Conservation (phyloP, 768 basidiomycete species). For the Trametes maxima region DNA sequence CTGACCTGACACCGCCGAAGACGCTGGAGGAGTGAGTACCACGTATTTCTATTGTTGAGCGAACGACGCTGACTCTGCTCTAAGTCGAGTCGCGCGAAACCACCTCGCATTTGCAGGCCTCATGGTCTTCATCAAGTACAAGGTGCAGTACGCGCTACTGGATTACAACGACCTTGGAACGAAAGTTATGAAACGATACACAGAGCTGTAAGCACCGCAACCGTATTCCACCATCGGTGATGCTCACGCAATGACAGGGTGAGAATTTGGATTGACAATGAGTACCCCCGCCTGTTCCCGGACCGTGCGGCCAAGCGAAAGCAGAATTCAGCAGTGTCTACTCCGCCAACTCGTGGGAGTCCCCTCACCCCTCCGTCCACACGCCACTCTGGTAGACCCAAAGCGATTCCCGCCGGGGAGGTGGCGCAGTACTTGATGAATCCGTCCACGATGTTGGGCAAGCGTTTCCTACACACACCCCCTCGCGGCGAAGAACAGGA, state of each 20-base stretch:
- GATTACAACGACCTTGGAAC: neutral
- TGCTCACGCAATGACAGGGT: neutral
- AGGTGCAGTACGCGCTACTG: neutral
- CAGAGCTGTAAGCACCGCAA: neutral
- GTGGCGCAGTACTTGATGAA: neutral
- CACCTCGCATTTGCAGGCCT: neutral
- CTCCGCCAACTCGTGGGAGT: neutral
- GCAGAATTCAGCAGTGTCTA: neutral
- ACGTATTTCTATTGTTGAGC: neutral
- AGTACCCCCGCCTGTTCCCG: neutral
- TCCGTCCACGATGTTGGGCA: constrained; percentile 1
- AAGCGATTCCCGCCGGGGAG: neutral
- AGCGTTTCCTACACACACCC: neutral
- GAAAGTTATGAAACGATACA: neutral
- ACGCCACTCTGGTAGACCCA: neutral
- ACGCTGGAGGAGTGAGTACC: constrained; percentile 3
- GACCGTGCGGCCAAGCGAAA: too few relatives aligned
- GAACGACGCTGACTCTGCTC: neutral
- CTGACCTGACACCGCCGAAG: neutral
- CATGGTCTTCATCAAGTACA: constrained; percentile 1
- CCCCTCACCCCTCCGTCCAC: neutral
- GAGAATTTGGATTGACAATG: neutral
- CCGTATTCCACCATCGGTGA: neutral
- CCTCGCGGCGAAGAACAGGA: constrained; percentile 1
- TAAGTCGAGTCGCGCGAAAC: neutral